Percentiles rank a stretch among this genome's conserved stretches.
These are phyloP conservation scores for Eucommia ulmoides DNA, from an alignment of 257 asterid species.

Conservation along the genomic window DNA sequence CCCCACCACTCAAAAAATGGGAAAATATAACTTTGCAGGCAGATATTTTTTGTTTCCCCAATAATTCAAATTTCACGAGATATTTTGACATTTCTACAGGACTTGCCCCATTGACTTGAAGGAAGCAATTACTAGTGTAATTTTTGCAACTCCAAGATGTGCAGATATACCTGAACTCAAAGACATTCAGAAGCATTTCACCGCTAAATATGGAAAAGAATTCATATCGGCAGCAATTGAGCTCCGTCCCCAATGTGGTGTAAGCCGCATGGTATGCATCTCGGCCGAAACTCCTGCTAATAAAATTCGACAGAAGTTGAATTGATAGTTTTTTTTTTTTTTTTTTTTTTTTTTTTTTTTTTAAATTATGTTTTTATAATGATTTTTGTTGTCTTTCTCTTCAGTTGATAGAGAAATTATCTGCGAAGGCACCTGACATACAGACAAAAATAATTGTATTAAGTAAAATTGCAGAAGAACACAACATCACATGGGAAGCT, in stretches of 20 bases:
- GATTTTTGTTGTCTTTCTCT: conserved; percentile 12
- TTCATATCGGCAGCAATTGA: conserved; percentile 71
- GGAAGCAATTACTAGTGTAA: conserved; percentile 84
- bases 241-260: conserved; percentile 91
- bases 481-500: conserved; percentile 74
- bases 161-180: conserved; percentile 90
- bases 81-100: conserved; percentile 30
- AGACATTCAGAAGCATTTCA: conserved; percentile 64
- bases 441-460: conserved; percentile 55
- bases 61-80: too few species aligned
- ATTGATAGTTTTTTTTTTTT: neutral
- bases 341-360: neutral
- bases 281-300: conserved; percentile 1
- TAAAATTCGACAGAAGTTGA: conserved; percentile 6
- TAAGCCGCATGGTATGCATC: conserved; percentile 67
- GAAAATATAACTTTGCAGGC: too few species aligned
- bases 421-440: conserved; percentile 75
- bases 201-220: conserved; percentile 85
- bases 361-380: conserved; percentile 1
- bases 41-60: too few species aligned
- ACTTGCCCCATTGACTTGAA: conserved; percentile 88
- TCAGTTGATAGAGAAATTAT: conserved; percentile 88
- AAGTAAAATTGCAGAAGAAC: conserved; percentile 69
- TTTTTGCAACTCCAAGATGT: conserved; percentile 91
- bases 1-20: too few species aligned